These are phyloP conservation scores for Phytophthora macrochlamydospora DNA, from an alignment of 352 stramenopile genomes.

Conservation along the genomic window DNA sequence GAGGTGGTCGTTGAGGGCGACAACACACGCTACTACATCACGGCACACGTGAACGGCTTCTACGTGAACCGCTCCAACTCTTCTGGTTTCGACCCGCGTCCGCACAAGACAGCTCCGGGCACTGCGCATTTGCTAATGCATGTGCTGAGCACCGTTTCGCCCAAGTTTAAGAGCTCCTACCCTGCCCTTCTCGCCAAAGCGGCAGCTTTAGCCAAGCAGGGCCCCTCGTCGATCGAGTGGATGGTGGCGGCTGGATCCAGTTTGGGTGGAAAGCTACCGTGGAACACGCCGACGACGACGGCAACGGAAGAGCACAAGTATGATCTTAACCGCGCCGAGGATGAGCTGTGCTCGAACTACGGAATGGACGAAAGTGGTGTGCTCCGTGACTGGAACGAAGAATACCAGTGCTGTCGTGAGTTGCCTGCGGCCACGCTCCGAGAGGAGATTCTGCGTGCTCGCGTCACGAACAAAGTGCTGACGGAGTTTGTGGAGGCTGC, in stretches of 20 bases:
- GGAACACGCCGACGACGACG: constrained; percentile 63
- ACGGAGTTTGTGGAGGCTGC: constrained; percentile 95
- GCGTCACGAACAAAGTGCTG: constrained; percentile 95
- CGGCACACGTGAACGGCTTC: constrained; percentile 92
- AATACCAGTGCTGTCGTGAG: constrained; percentile 93
- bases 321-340: constrained; percentile 88
- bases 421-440: constrained; percentile 76
- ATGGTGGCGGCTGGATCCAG: constrained; percentile 85
- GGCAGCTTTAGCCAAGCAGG: constrained; percentile 72
- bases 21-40: constrained; percentile 81
- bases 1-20: constrained; percentile 82
- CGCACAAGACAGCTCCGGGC: constrained; percentile 39
- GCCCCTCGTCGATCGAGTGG: constrained; percentile 83
- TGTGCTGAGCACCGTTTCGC: constrained; percentile 72
- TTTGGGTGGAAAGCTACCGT: constrained; percentile 76
- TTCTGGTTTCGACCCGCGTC: constrained; percentile 82
- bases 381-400: constrained; percentile 97
- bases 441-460: constrained; percentile 92
- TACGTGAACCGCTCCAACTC: constrained; percentile 91
- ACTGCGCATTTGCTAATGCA: constrained; percentile 83
- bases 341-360: constrained; percentile 89
- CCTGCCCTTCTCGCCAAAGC: constrained; percentile 80
- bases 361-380: constrained; percentile 93
- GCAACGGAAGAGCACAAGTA: constrained; percentile 58
- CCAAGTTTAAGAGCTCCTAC: constrained; percentile 78